Conservation (phyloP, 2,329 filamentous ascomycete species). For the Nemania serpens region DNA sequence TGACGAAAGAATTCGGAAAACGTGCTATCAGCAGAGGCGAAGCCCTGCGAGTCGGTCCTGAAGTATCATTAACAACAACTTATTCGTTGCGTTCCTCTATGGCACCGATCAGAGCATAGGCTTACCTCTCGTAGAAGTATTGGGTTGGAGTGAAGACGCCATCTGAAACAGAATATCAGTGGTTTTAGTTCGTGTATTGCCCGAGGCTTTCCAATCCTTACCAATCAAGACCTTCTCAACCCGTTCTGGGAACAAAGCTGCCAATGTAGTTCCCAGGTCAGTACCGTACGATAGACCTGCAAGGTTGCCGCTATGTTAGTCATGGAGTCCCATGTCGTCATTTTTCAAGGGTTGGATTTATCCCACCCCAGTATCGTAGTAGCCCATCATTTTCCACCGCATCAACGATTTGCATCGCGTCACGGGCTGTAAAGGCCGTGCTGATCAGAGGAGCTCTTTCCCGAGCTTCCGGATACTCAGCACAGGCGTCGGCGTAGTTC, state of each 20-base stretch:
- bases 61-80: neutral
- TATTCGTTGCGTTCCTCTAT: neutral
- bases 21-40: conserved; percentile 35
- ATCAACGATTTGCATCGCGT: conserved; percentile 47
- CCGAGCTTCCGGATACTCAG: conserved; percentile 27
- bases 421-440: conserved; percentile 44
- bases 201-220: conserved; percentile 32
- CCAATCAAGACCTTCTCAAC: conserved; percentile 47
- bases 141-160: conserved; percentile 38
- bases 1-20: conserved; percentile 38
- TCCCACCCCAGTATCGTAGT: conserved; percentile 45
- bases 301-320: conserved; percentile 14
- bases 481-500: conserved; percentile 35
- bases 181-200: neutral
- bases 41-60: conserved; percentile 34
- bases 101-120: neutral
- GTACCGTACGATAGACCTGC: conserved; percentile 49
- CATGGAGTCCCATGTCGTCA: too few relatives aligned
- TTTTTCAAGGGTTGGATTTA: neutral
- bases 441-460: conserved; percentile 37
- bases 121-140: conserved; percentile 40
- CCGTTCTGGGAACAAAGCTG: conserved; percentile 49
- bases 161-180: conserved; percentile 9
- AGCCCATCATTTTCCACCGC: conserved; percentile 45
- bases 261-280: conserved; percentile 45